Percentiles rank a stretch among this genome's conserved stretches.
Conservation (phyloP, 495 filamentous ascomycete species). For the Parathielavia hyrcaniae region DNA sequence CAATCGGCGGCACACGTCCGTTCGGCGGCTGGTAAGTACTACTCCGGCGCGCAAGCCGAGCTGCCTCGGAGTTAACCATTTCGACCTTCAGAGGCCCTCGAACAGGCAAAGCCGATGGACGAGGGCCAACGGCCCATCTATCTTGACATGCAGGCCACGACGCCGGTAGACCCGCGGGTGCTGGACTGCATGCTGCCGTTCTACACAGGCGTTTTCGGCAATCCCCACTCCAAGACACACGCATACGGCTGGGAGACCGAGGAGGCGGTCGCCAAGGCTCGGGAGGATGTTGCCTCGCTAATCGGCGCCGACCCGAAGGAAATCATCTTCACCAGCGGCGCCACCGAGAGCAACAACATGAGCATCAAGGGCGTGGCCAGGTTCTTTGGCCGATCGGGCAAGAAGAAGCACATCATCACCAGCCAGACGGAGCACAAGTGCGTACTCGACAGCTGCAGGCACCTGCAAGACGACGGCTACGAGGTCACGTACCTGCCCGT, state of each 20-base stretch:
- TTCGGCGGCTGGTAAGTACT: conserved; percentile 60
- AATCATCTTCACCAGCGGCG: conserved; percentile 96
- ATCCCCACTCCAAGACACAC: conserved; percentile 95
- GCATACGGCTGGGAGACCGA: conserved; percentile 99
- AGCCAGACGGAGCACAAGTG: conserved; percentile 98
- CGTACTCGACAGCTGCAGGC: conserved; percentile 91
- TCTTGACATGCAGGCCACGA: conserved; percentile 97
- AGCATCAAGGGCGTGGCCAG: conserved; percentile 95
- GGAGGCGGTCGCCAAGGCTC: conserved; percentile 80
- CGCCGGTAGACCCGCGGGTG: conserved; percentile 89
- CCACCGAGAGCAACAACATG: conserved; percentile 99
- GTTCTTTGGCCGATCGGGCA: conserved; percentile 85
- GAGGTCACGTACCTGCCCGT: conserved; percentile 95
- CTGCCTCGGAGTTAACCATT: conserved; percentile 8
- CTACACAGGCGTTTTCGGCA: conserved; percentile 89
- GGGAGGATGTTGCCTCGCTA: conserved; percentile 72
- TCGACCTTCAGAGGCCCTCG: conserved; percentile 59
- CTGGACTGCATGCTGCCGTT: conserved; percentile 96
- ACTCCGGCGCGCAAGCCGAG: not conserved
- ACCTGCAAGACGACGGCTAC: conserved; percentile 94
- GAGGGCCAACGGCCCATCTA: conserved; percentile 93
- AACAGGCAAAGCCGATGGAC: conserved; percentile 89
- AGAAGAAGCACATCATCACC: conserved; percentile 98
- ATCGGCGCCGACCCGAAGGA: conserved; percentile 96
- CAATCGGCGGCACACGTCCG: conserved; percentile 54